A percentile compares a stretch with the other conserved stretches of the same genome.
phyloP scores from a whole-genome alignment of 2,329 filamentous ascomycete species.

The Penicillium freii region DNA sequence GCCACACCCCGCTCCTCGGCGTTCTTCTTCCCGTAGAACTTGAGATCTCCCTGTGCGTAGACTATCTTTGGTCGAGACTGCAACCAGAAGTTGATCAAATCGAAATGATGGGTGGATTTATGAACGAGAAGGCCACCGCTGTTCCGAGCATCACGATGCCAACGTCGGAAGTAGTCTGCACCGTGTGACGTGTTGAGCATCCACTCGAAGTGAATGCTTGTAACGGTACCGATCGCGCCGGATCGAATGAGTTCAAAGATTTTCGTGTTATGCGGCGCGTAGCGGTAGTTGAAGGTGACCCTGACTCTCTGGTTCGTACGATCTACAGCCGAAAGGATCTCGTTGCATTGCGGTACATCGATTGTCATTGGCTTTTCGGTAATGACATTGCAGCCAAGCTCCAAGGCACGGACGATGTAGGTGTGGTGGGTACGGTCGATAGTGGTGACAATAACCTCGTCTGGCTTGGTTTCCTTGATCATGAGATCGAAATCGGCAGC shows the following conservation, averaged over 20 bases:
- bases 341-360: constrained; percentile 54
- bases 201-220: constrained; percentile 63
- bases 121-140: constrained; percentile 60
- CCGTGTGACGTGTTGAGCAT: constrained; percentile 62
- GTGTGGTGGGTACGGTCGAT: constrained; percentile 62
- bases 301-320: constrained; percentile 51
- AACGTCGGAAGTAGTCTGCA: constrained; percentile 63
- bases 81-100: constrained; percentile 64
- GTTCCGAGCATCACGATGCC: constrained; percentile 62
- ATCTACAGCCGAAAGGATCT: constrained; percentile 56
- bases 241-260: constrained; percentile 55
- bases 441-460: constrained; percentile 63
- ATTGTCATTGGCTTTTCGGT: constrained; percentile 67
- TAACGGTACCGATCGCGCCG: constrained; percentile 57
- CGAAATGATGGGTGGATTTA: constrained; percentile 64
- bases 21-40: constrained; percentile 62
- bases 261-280: constrained; percentile 64
- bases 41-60: constrained; percentile 58
- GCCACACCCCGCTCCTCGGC: constrained; percentile 56
- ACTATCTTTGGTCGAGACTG: constrained; percentile 56
- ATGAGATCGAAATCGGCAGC: constrained; percentile 58
- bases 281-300: constrained; percentile 65
- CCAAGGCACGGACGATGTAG: constrained; percentile 60
- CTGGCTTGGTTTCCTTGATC: constrained; percentile 54
- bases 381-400: constrained; percentile 60